Conservation (phyloP, 2,329 filamentous ascomycete genomes). For the Sarocladiaceae sp. region DNA sequence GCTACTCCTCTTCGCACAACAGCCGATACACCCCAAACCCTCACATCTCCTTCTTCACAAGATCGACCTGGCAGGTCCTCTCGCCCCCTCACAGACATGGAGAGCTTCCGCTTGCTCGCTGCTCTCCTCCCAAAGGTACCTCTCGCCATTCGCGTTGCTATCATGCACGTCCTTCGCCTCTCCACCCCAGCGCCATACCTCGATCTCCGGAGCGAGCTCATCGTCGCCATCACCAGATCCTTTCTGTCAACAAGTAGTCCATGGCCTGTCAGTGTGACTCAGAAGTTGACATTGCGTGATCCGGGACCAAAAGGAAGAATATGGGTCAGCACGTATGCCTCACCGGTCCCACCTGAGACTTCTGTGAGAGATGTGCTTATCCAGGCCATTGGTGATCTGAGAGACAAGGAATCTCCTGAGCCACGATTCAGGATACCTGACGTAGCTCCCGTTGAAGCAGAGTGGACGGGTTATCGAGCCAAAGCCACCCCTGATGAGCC, state of each 20-base stretch:
- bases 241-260: slow-evolving; percentile 44
- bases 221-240: slow-evolving; percentile 63
- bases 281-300: slow-evolving; percentile 56
- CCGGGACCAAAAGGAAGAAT: slow-evolving; percentile 68
- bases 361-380: slow-evolving; percentile 53
- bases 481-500: slow-evolving; percentile 40
- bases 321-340: slow-evolving; percentile 69
- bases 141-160: slow-evolving; percentile 52
- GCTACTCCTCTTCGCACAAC: no score
- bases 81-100: slow-evolving; percentile 1
- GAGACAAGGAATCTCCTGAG: slow-evolving; percentile 8
- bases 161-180: slow-evolving; percentile 59
- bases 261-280: slow-evolving; percentile 52
- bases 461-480: slow-evolving; percentile 69
- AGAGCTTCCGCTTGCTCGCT: slow-evolving; percentile 15
- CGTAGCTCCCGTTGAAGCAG: slow-evolving; percentile 54
- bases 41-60: background rate
- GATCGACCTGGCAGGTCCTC: background rate
- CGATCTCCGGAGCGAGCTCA: slow-evolving; percentile 69
- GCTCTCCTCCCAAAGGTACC: slow-evolving; percentile 52
- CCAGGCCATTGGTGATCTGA: slow-evolving; percentile 39
- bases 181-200: slow-evolving; percentile 70
- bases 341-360: slow-evolving; percentile 52
- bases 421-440: slow-evolving; percentile 38
- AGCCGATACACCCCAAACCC: background rate